A percentile compares a stretch with the other conserved stretches of the same genome.
Evolutionary conservation across 306 rosid species (phyloP).

Genomic region (Leucaena leucocephala): DNA sequence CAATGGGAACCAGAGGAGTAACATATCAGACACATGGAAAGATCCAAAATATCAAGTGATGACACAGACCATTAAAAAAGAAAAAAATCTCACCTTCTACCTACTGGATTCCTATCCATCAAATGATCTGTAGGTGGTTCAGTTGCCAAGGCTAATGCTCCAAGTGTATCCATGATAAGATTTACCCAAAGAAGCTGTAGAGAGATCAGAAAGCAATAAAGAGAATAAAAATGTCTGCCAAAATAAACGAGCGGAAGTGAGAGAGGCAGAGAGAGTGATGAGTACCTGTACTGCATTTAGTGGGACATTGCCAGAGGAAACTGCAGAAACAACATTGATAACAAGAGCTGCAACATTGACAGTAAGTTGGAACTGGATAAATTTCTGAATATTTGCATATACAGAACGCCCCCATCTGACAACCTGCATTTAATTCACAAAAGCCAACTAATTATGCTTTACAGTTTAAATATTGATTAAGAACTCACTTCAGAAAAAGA

Average conservation of each 20-base stretch:
- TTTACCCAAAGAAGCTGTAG: constrained; percentile 97
- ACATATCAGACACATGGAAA: constrained; percentile 20
- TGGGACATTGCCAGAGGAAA: constrained; percentile 90
- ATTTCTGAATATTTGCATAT: constrained; percentile 97
- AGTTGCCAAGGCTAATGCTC: constrained; percentile 97
- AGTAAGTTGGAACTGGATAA: constrained; percentile 98
- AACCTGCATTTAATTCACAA: constrained; percentile 57
- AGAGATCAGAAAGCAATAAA: constrained; percentile 29
- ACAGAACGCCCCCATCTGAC: constrained; percentile 99
- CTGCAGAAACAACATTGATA: constrained; percentile 88
- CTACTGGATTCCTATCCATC: constrained; percentile 88
- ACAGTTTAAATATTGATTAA: constrained; percentile 6
- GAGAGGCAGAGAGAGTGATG: neutral
- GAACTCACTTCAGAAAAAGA: neutral
- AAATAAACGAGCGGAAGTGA: constrained; percentile 11
- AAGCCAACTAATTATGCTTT: constrained; percentile 1
- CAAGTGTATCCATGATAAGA: constrained; percentile 99
- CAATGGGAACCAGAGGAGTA: constrained; percentile 2
- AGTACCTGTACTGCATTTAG: constrained; percentile 97
- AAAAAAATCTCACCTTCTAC: constrained; percentile 64
- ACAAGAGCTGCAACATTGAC: constrained; percentile 96
- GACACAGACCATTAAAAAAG: constrained; percentile 6
- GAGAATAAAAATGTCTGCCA: constrained; percentile 22
- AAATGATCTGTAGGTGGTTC: constrained; percentile 99
- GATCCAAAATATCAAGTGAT: constrained; percentile 4